phyloP scores from a whole-genome alignment of 305 asterid species.

The Lippia alba region DNA sequence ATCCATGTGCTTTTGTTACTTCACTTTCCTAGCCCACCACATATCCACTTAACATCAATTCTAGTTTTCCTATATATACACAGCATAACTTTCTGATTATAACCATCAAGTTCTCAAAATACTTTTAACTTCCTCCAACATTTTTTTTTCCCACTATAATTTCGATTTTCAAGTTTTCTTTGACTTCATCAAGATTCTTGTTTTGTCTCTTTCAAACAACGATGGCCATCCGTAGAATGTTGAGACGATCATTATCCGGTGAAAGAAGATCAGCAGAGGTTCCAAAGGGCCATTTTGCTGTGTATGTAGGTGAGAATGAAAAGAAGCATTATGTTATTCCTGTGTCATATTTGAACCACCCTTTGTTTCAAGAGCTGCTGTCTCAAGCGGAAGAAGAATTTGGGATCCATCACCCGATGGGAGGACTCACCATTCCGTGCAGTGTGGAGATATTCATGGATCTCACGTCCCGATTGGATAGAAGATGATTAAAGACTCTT shows the following conservation, averaged over 20 bases:
- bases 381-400: constrained; percentile 43
- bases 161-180: not conserved
- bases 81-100: not conserved
- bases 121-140: constrained; percentile 8
- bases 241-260: constrained; percentile 24
- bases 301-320: constrained; percentile 7
- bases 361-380: constrained; percentile 38
- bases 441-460: no score
- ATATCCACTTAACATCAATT: constrained; percentile 22
- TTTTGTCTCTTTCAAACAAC: not conserved
- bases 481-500: no score
- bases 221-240: constrained; percentile 23
- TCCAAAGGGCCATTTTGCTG: constrained; percentile 30
- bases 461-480: no score
- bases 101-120: constrained; percentile 10
- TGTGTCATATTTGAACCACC: constrained; percentile 46
- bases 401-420: constrained; percentile 48
- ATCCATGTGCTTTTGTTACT: constrained; percentile 21
- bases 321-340: constrained; percentile 38
- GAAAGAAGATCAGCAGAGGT: constrained; percentile 31
- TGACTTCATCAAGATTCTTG: not conserved
- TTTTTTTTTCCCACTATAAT: no score
- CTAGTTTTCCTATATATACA: constrained; percentile 28
- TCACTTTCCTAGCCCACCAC: not conserved
- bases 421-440: constrained; percentile 56